Evolutionary conservation across 1,284 basidiomycete species (phyloP), one percentile per base, ranked within the genome.

Genomic region (Malassezia restricta): DNA sequence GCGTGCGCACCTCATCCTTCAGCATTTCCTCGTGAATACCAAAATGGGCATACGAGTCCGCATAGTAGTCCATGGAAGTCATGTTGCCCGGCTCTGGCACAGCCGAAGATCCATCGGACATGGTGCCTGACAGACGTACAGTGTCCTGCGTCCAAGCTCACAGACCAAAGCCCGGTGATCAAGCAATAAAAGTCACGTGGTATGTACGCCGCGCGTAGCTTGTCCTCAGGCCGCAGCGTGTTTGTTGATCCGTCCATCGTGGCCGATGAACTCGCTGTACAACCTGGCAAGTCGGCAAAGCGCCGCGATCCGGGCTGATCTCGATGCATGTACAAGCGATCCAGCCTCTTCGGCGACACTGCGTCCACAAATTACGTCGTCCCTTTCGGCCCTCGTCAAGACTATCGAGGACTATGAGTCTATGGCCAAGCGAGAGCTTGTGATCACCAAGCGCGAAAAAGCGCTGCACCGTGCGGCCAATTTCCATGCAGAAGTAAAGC

Each of bases 1-100:
- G 82, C 39, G 94, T 99, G 60, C 94, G 86, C 61, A 99, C 90
- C 49, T 80, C 78, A 76, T 99, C 94, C 77, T 99, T 98, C 74
- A 99, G 78, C 94, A 99, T 99, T 78, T 98, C 94, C 77, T 72
- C 69, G 56, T 71, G 70, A 41, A 73, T 73, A 28, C 70, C 70
- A 56, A 71, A 71, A 56, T 71, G 68, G 8, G 68, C 69, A 50
- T 73, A 71, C 37, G 68, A 73, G 58, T 73, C 68, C 47, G 70
- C 70, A 54, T 71, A 71, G 60, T 70, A 70, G 58, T 70, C 67
- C 39, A 53, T 54, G 48, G 65, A 68, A 9, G 67, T 70, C 67
- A 70, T 70, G 42, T 63, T 58, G 49, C 29, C 47, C n/a, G 51
- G 39, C 6, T 12, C 28, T 27, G 40, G 29, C 35, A 9, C 43